Evolutionary conservation across 2,329 filamentous ascomycete genomes (phyloP), one percentile per base, ranked within the genome.

Genomic region (Aspergillus versicolor): DNA sequence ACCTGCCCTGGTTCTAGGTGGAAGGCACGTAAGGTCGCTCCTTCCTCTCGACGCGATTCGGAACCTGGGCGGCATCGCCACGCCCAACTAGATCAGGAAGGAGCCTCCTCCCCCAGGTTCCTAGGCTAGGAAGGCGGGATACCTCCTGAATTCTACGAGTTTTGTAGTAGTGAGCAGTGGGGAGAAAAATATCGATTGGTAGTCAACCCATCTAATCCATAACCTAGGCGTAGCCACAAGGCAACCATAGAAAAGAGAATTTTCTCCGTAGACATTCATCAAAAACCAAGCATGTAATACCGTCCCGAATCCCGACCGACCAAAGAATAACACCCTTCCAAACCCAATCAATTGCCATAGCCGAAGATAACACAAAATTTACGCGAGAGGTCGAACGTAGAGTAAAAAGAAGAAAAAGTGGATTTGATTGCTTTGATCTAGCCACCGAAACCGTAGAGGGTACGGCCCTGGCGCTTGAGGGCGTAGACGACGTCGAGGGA

Each of bases 361-460:
- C 45, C 52, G 58, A 40, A 58, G 57, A 43, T 59, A 57, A 43
- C 13, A 34, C 45, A 40, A 46, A 48, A 21, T n/a, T 42, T 30
- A 49, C 27, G 21, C 27, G 9, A 9, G 21, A 46, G 13, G 50
- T 50, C 22, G n/a, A 47, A 32, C 21, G 24, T 37, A 52, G 22
- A 51, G 54, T 21, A 50, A 37, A 43, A 9, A 48, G 6, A 37
- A 13, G 41, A 19, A 13, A 30, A 30, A 11, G 27, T 30, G 27
- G 27, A 30, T 30, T 30, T 30, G 27, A 30, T 30, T 30, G 30
- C 15, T 38, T 15, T 13, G n/a, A 69, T 69, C 84, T 90, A 92
- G 83, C 89, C 89, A 83, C 89, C 89, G 83, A 92, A 92, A 81
- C 89, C 89, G 82, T 92, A 92, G 60, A 92, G 88, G 73, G 89